A percentile compares a stretch with the other conserved stretches of the same genome.
Evolutionary conservation across 495 filamentous ascomycete genomes (phyloP).

Genomic region (Neurospora discreta): DNA sequence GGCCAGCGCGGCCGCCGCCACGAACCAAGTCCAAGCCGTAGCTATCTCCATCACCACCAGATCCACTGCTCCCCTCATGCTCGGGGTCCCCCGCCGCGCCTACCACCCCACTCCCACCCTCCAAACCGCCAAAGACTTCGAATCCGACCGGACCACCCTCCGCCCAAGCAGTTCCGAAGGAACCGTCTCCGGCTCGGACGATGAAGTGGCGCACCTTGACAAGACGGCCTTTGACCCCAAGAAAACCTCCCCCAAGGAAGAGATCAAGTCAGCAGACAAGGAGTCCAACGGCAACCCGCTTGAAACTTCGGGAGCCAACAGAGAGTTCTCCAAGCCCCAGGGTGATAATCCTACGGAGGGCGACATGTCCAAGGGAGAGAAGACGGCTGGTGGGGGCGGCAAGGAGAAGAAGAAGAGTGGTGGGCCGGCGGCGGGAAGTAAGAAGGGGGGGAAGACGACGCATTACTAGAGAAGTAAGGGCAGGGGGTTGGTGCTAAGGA

Average conservation of each 20-base stretch:
- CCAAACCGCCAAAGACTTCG: conserved; percentile 22
- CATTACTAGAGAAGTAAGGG: not conserved
- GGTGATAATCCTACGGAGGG: conserved; percentile 3
- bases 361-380: not conserved
- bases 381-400: not conserved
- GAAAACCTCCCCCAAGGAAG: conserved; percentile 30
- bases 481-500: not conserved
- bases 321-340: conserved; percentile 17
- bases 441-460: conserved; percentile 19
- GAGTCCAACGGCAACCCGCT: conserved; percentile 26
- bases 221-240: conserved; percentile 30
- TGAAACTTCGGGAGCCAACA: conserved; percentile 27
- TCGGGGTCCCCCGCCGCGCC: not conserved
- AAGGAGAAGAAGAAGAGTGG: conserved; percentile 7
- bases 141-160: conserved; percentile 28
- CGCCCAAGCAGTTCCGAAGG: conserved; percentile 27
- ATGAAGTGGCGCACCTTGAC: conserved; percentile 25
- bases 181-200: conserved; percentile 27
- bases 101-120: conserved; percentile 14
- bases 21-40: not conserved
- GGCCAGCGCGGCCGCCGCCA: not conserved
- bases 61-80: not conserved
- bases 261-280: conserved; percentile 10
- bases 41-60: not conserved
- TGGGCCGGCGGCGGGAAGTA: not conserved